These are phyloP conservation scores for Fraxinus sp. DNA, from an alignment of 305 asterid genomes.

Conservation along the genomic window DNA sequence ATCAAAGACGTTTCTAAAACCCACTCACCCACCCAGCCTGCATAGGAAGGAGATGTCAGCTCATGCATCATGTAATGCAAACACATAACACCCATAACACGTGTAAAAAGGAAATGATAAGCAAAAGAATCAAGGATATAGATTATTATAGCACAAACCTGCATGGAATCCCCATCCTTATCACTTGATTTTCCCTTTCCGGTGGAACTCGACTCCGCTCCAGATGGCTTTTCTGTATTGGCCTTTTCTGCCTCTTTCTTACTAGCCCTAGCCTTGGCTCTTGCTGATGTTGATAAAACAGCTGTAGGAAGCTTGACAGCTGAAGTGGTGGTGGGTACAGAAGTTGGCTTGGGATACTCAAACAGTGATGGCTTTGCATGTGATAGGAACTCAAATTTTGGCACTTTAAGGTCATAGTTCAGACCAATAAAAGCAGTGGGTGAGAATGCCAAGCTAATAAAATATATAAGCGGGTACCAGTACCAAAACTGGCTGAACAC, in stretches of 20 bases:
- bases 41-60: not conserved
- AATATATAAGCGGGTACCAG: slow-evolving; percentile 97
- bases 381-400: slow-evolving; percentile 86
- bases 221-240: slow-evolving; percentile 49
- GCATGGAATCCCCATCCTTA: slow-evolving; percentile 78
- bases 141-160: slow-evolving; percentile 44
- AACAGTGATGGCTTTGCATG: slow-evolving; percentile 93
- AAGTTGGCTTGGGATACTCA: slow-evolving; percentile 90
- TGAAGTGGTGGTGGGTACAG: slow-evolving; percentile 73
- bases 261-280: slow-evolving; percentile 84
- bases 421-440: slow-evolving; percentile 94
- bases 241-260: slow-evolving; percentile 89
- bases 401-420: slow-evolving; percentile 86
- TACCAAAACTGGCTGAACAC: slow-evolving; percentile 99
- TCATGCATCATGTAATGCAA: not conserved
- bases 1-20: not conserved
- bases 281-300: slow-evolving; percentile 82
- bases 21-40: not conserved
- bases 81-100: not conserved
- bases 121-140: not conserved
- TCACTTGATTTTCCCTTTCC: slow-evolving; percentile 69
- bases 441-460: slow-evolving; percentile 85
- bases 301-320: slow-evolving; percentile 92
- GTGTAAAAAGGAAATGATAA: not conserved
- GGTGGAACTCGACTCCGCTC: slow-evolving; percentile 43